Conservation (phyloP, 495 filamentous ascomycete genomes). For the Podospora conica region DNA sequence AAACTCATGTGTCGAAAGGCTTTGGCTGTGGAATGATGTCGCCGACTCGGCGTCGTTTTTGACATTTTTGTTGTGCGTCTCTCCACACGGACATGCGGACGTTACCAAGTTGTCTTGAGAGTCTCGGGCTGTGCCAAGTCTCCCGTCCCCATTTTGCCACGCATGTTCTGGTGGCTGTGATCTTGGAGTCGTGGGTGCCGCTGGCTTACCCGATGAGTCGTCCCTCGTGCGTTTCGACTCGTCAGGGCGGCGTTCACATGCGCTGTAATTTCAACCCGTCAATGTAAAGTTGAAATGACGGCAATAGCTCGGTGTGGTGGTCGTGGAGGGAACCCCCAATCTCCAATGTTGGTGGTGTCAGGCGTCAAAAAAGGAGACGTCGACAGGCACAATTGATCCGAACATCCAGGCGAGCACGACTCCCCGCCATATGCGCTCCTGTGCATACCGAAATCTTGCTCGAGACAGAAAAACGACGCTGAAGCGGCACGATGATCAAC, state of each 20-base stretch:
- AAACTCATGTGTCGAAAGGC: neutral
- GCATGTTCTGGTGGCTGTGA: too few relatives aligned
- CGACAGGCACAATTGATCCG: constrained; percentile 6
- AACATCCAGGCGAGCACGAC: constrained; percentile 9
- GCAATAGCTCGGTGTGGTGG: constrained; percentile 6
- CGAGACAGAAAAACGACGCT: neutral
- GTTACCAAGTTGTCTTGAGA: neutral
- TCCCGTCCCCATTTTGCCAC: neutral
- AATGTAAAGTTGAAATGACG: neutral
- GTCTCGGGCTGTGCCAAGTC: neutral
- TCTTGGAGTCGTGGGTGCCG: neutral
- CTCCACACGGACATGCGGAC: neutral
- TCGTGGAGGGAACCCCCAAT: neutral
- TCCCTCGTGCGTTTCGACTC: neutral
- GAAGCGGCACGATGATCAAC: neutral
- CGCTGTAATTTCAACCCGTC: neutral
- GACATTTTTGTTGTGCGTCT: neutral
- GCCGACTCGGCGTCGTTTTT: neutral
- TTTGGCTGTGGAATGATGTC: neutral
- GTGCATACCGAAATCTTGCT: too few relatives aligned
- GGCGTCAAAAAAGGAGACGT: neutral
- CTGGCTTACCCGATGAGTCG: neutral
- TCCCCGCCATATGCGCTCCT: neutral
- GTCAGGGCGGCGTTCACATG: neutral
- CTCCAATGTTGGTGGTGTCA: neutral